Conservation (phyloP, 1,284 basidiomycete species). For the Microstroma glucosiphilum region DNA sequence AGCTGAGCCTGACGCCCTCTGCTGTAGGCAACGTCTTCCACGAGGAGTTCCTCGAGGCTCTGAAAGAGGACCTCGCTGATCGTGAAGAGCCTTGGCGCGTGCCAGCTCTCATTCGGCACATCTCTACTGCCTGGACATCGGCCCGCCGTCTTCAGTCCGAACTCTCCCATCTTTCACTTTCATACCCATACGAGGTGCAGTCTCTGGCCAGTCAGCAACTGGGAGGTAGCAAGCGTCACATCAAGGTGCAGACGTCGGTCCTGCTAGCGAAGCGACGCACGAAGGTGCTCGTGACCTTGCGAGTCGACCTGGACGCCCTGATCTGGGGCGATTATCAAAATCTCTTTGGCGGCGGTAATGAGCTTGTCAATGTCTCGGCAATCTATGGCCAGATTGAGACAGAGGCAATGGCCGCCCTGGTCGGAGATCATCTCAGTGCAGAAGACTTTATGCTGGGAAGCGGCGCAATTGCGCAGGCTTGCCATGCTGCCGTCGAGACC, state of each 20-base stretch:
- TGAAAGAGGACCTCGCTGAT: not conserved
- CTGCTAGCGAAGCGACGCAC: not conserved
- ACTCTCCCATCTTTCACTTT: not conserved
- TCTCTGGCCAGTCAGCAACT: not conserved
- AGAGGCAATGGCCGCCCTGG: not conserved
- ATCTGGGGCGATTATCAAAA: not conserved
- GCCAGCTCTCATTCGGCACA: conserved; percentile 6
- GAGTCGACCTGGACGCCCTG: conserved; percentile 4
- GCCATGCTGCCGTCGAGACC: not conserved
- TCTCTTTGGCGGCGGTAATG: not conserved
- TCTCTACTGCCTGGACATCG: conserved; percentile 9
- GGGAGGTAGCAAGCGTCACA: not conserved
- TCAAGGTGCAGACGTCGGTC: not conserved
- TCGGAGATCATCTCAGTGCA: not conserved
- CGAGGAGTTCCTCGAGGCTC: not conserved
- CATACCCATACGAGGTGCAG: conserved; percentile 9
- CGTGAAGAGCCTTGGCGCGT: not conserved
- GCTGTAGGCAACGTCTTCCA: not conserved
- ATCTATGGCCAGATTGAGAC: not conserved
- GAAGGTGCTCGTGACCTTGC: not conserved
- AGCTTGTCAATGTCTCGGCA: not conserved
- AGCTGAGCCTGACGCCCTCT: conserved; percentile 3
- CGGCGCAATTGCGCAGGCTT: conserved; percentile 1
- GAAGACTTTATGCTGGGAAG: conserved; percentile 3
- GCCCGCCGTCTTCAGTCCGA: conserved; percentile 6